These are phyloP conservation scores for Penicillium pancosmium DNA, from an alignment of 495 filamentous ascomycete species.

Conservation along the genomic window DNA sequence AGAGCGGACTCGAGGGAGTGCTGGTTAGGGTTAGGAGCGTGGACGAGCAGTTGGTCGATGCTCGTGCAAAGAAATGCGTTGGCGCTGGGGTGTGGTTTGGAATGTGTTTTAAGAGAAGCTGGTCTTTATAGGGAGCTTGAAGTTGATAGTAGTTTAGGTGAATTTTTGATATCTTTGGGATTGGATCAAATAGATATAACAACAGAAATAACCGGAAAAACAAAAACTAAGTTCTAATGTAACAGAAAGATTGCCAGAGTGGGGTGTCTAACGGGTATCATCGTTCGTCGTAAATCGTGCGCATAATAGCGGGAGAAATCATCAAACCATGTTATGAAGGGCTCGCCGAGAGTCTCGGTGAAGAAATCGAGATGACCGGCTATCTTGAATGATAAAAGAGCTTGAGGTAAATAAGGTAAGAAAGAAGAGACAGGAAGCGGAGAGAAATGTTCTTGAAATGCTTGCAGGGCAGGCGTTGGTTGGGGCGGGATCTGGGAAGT, in stretches of 20 bases:
- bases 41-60: constrained; percentile 48
- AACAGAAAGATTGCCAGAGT: background rate
- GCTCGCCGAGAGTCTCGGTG: no score
- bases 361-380: no score
- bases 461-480: constrained; percentile 25
- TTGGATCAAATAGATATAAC: no score
- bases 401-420: no score
- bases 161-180: background rate
- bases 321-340: background rate
- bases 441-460: no score
- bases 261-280: background rate
- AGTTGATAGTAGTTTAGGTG: background rate
- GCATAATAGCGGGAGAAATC: background rate
- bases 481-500: constrained; percentile 48
- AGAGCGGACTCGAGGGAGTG: constrained; percentile 1
- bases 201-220: no score
- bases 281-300: constrained; percentile 3
- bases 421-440: no score
- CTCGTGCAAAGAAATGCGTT: constrained; percentile 66
- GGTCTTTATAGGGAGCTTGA: background rate
- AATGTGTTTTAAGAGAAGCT: constrained; percentile 53
- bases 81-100: constrained; percentile 70
- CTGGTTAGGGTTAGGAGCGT: constrained; percentile 57
- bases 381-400: no score
- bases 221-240: no score